Evolutionary conservation across 345 rosid genomes (phyloP).

Genomic region (Gossypium raimondii): DNA sequence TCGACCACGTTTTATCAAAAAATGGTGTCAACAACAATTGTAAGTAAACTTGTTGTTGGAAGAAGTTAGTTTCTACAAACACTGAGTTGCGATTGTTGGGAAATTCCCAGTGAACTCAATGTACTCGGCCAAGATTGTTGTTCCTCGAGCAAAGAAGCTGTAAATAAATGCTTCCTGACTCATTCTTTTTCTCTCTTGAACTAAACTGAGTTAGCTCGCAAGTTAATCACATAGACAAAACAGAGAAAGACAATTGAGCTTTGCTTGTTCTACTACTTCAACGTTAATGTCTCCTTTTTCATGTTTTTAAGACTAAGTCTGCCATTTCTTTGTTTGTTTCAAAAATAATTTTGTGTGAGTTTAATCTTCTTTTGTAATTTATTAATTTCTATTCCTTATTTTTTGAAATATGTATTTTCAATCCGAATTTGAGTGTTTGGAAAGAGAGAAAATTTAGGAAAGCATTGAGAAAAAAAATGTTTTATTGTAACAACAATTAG

Average conservation of each 20-base stretch:
- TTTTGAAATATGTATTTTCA: no score
- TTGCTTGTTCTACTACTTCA: background rate
- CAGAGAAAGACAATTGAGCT: conserved; percentile 10
- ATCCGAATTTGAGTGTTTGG: no score
- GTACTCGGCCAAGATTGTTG: conserved; percentile 82
- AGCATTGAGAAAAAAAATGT: no score
- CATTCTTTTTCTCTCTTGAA: conserved; percentile 31
- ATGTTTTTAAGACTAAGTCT: conserved; percentile 8
- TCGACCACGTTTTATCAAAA: no score
- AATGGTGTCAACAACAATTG: conserved; percentile 22
- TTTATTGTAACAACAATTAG: no score
- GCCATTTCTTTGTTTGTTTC: background rate
- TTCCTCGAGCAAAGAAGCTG: conserved; percentile 94
- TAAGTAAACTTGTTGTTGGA: conserved; percentile 88
- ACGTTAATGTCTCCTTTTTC: background rate
- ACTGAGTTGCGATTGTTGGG: conserved; percentile 88
- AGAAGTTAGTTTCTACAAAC: conserved; percentile 79
- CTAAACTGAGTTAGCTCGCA: conserved; percentile 17
- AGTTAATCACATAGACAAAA: background rate
- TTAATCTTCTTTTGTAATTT: no score
- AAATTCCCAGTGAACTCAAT: conserved; percentile 96
- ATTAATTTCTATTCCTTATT: no score
- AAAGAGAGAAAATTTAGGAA: no score
- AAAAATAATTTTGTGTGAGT: no score
- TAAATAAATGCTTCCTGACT: conserved; percentile 84